Evolutionary conservation across 192 early-diverging fungal species (phyloP), one percentile per base, ranked within the genome.

Genomic region (Backusella australiensis): DNA sequence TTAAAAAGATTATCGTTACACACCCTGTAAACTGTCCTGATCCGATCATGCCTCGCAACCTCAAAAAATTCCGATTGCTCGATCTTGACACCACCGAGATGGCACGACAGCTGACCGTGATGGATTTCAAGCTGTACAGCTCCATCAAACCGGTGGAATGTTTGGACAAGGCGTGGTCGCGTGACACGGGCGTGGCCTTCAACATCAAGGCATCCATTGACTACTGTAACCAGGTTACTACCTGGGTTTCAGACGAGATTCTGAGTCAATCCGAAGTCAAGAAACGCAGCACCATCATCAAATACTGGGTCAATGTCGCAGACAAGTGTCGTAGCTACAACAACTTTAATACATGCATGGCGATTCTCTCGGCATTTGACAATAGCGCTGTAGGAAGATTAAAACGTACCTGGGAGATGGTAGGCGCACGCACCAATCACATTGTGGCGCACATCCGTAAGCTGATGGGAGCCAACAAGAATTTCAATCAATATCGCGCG

Each of bases 301-400:
- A 96, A 83, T 91, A 93, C 82, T 94, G 95, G 81, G 93, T 98
- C 36, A 83, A 86, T n/a, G 89, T 98, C 75, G 93, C 93, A 36
- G 93, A 95, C 85, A 80, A 88, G 79, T 95, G 96, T 85, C 91
- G 91, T 32, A 74, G 79, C 29, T 81, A 97, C 15, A 97, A 99
- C 85, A 99, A 99, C 88, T 99, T 95, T 75, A 96, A 95, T 82
- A 94, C 95, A 6, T 88, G 97, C 35, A 95, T 95, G 85, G 91
- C 96, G 6, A 93, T 98, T 36, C 88, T 96, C 4, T 95, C 95
- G 35, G 95, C 94, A 8, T 91, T 99, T 74, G 93, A 95, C 41
- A 93, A 93, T 6, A 94, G 94, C 4, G 91, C 96, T 3, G 89
- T 99, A 63, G 92, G 94, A 82, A 92, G 98, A 26, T 82, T 99